These are phyloP conservation scores for Phytophthora podocarpi DNA, from an alignment of 352 stramenopile genomes.

Conservation along the genomic window DNA sequence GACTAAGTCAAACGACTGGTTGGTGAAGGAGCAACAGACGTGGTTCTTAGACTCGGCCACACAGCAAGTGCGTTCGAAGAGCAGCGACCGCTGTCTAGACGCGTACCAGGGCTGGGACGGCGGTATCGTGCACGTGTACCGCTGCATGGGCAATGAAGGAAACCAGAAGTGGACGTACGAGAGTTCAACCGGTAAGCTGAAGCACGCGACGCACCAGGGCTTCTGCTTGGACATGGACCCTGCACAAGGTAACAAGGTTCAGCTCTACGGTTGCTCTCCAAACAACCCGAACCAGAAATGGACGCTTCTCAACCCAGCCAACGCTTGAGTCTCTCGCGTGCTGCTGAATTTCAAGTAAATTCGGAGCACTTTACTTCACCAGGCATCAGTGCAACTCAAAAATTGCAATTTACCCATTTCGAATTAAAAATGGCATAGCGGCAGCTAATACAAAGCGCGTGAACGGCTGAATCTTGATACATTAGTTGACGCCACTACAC, in stretches of 20 bases:
- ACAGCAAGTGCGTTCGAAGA: conserved; percentile 64
- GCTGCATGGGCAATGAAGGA: conserved; percentile 50
- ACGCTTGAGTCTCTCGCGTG: too few relatives aligned
- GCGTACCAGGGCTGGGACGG: conserved; percentile 56
- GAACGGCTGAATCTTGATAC: too few relatives aligned
- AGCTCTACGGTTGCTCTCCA: conserved; percentile 59
- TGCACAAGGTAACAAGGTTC: conserved; percentile 52
- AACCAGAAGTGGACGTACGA: conserved; percentile 81
- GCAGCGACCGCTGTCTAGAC: conserved; percentile 69
- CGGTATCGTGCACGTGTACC: conserved; percentile 59
- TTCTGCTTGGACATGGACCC: conserved; percentile 67
- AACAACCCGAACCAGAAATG: conserved; percentile 70
- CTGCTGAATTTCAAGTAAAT: too few relatives aligned
- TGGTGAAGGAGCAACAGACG: conserved; percentile 57
- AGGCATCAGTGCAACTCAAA: too few relatives aligned
- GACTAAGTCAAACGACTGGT: conserved; percentile 45
- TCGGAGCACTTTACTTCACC: too few relatives aligned
- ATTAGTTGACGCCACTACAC: too few relatives aligned
- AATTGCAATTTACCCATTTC: too few relatives aligned
- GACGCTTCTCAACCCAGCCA: conserved; percentile 19
- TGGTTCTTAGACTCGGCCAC: conserved; percentile 70
- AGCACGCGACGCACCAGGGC: conserved; percentile 46
- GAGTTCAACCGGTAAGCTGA: conserved; percentile 44
- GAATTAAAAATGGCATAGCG: too few relatives aligned
- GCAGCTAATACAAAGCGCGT: too few relatives aligned